These are phyloP conservation scores for Penicillium paxilli DNA, from an alignment of 495 filamentous ascomycete species.

Conservation along the genomic window DNA sequence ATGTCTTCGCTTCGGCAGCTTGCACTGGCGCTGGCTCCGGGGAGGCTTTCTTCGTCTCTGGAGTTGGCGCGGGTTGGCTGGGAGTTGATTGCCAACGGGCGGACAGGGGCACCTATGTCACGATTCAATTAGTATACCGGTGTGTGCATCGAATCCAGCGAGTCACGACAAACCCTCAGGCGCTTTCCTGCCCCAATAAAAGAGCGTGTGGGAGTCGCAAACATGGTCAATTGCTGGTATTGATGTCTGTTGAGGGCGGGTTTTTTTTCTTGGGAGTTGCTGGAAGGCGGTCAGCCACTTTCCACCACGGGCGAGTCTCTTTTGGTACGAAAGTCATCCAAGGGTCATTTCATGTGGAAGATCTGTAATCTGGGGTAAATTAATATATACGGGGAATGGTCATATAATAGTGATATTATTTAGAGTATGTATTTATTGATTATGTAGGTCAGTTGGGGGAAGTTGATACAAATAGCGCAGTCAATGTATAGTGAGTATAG, in stretches of 20 bases:
- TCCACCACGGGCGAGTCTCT: not conserved
- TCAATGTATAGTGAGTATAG: too few species aligned
- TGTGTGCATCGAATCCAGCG: not conserved
- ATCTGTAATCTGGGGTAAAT: too few species aligned
- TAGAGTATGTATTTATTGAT: too few species aligned
- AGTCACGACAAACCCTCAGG: conserved; percentile 17
- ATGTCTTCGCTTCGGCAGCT: not conserved
- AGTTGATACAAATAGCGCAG: too few species aligned
- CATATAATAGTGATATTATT: too few species aligned
- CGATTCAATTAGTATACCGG: not conserved
- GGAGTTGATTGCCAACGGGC: conserved; percentile 27
- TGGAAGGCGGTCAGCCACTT: not conserved
- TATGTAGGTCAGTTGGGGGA: too few species aligned
- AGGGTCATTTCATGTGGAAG: too few species aligned
- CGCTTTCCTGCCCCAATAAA: conserved; percentile 20
- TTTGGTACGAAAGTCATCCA: not conserved
- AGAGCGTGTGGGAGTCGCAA: conserved; percentile 26
- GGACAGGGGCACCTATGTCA: conserved; percentile 21
- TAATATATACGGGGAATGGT: too few species aligned
- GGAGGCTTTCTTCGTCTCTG: conserved; percentile 15
- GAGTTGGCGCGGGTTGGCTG: conserved; percentile 16
- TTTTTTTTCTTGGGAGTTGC: conserved; percentile 21
- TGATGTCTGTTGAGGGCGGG: conserved; percentile 12
- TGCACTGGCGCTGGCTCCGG: conserved; percentile 6
- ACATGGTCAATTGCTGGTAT: conserved; percentile 22